These are phyloP conservation scores for Phylloporus scabripes DNA, from an alignment of 768 basidiomycete genomes.

Conservation along the genomic window DNA sequence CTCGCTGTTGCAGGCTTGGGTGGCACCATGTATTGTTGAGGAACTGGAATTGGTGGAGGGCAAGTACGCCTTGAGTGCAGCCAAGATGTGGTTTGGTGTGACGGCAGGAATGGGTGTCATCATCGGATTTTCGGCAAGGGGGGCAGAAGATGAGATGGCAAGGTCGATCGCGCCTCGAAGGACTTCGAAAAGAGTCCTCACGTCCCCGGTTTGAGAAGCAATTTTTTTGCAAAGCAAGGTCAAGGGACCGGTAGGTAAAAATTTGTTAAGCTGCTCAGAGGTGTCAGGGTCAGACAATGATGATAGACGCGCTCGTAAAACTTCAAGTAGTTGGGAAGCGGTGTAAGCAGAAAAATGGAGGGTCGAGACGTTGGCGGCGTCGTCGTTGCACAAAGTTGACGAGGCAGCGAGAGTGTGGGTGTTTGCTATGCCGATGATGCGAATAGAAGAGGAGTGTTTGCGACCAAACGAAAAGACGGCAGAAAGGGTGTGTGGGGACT, in stretches of 20 bases:
- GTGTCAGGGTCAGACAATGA: constrained; percentile 38
- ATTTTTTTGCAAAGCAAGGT: constrained; percentile 74
- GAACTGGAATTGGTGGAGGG: constrained; percentile 32
- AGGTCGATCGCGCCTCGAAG: constrained; percentile 75
- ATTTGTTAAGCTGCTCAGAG: constrained; percentile 37
- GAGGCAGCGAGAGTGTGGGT: constrained; percentile 77
- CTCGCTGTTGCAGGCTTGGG: constrained; percentile 46
- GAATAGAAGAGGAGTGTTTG: constrained; percentile 45
- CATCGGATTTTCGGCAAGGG: constrained; percentile 22
- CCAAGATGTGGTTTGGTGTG: constrained; percentile 62
- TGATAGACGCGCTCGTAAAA: constrained; percentile 60
- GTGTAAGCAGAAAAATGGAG: constrained; percentile 81
- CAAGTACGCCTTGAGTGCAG: constrained; percentile 69
- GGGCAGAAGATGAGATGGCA: constrained; percentile 36
- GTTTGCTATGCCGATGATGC: constrained; percentile 83
- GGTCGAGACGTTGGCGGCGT: constrained; percentile 45
- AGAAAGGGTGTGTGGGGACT: constrained; percentile 51
- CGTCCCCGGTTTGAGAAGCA: constrained; percentile 78
- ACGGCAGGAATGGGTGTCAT: constrained; percentile 39
- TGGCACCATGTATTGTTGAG: constrained; percentile 16
- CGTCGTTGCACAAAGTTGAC: constrained; percentile 32
- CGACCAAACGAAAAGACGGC: constrained; percentile 67
- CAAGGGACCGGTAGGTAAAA: constrained; percentile 60
- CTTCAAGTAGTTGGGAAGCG: constrained; percentile 60
- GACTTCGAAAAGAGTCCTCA: constrained; percentile 74